Conservation (phyloP, 805 yeast genomes). For the Pichia membranifaciens region DNA sequence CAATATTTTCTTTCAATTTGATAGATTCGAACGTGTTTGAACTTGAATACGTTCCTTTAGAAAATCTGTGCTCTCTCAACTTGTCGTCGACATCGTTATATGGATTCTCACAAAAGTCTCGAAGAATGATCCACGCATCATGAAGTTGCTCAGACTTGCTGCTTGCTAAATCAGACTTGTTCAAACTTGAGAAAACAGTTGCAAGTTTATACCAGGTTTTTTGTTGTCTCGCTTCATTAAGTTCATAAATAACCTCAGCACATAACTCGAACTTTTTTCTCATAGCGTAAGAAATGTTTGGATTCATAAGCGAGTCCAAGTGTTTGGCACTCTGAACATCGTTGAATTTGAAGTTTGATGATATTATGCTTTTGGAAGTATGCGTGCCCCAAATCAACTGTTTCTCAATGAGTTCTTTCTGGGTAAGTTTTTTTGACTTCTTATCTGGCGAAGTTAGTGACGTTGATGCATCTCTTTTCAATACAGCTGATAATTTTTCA, state of each 20-base stretch:
- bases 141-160: slow-evolving; percentile 59
- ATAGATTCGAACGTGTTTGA: slow-evolving; percentile 29
- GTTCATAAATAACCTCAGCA: slow-evolving; percentile 63
- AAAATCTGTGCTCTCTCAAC: slow-evolving; percentile 28
- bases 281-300: slow-evolving; percentile 34
- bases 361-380: slow-evolving; percentile 24
- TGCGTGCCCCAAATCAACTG: slow-evolving; percentile 27
- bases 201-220: slow-evolving; percentile 50
- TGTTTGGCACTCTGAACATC: slow-evolving; percentile 24
- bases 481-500: slow-evolving; percentile 58
- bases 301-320: slow-evolving; percentile 21
- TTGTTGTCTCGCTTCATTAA: slow-evolving; percentile 63
- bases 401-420: slow-evolving; percentile 19
- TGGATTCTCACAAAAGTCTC: slow-evolving; percentile 37
- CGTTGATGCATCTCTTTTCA: slow-evolving; percentile 26
- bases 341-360: slow-evolving; percentile 25
- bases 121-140: slow-evolving; percentile 69
- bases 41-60: slow-evolving; percentile 27
- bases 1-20: slow-evolving; percentile 39
- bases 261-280: slow-evolving; percentile 61
- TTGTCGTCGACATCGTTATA: slow-evolving; percentile 32
- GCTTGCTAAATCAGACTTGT: slow-evolving; percentile 51
- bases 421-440: slow-evolving; percentile 15
- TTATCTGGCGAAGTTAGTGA: slow-evolving; percentile 15
- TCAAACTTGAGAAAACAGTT: slow-evolving; percentile 53